Evolutionary conservation across 306 rosid species (phyloP).

Genomic region (Lablab purpureus): DNA sequence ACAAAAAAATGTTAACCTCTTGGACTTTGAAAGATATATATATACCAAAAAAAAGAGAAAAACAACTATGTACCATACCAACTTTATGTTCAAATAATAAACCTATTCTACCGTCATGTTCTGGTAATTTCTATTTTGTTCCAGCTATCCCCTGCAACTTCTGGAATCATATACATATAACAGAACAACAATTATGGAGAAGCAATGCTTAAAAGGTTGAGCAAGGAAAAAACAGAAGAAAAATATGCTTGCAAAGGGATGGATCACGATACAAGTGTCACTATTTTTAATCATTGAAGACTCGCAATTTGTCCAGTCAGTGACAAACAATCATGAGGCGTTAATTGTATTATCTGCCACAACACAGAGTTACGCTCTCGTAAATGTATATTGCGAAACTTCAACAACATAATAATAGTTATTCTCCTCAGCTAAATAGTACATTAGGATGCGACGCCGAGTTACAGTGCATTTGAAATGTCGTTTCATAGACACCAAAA

Average conservation of each 20-base stretch:
- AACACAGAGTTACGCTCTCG: neutral
- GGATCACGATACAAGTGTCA: neutral
- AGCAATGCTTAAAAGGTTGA: neutral
- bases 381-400: no score
- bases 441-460: neutral
- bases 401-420: no score
- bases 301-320: slow-evolving; percentile 3
- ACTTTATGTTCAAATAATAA: neutral
- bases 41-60: neutral
- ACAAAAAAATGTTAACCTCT: neutral
- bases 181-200: neutral
- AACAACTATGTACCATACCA: neutral
- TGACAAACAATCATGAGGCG: slow-evolving; percentile 18
- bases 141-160: neutral
- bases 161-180: slow-evolving; percentile 21
- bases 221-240: neutral
- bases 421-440: neutral
- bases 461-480: neutral
- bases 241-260: neutral
- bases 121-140: neutral
- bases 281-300: slow-evolving; percentile 14
- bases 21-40: neutral
- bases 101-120: neutral
- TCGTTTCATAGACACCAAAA: neutral
- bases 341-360: slow-evolving; percentile 1